These are phyloP conservation scores for Podospora comata DNA, from an alignment of 495 filamentous ascomycete genomes.

Conservation along the genomic window DNA sequence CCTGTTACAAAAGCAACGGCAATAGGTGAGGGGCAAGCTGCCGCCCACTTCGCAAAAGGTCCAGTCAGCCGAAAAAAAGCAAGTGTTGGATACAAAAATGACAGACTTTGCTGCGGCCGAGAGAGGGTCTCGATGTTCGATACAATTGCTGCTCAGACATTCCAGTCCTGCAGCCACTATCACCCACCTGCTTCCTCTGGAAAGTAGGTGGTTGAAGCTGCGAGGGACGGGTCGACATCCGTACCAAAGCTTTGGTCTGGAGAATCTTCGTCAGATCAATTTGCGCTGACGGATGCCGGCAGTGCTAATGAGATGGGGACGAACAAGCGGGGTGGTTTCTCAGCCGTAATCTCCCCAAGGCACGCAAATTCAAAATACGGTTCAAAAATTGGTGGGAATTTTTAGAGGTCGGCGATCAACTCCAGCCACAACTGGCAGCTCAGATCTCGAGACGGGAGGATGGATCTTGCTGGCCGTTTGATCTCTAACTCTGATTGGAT, in stretches of 20 bases:
- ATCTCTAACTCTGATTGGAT: not conserved
- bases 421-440: conserved; percentile 5
- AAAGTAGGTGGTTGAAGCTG: not conserved
- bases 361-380: not conserved
- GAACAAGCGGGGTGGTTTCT: not conserved
- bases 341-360: not conserved
- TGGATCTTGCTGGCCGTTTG: not conserved
- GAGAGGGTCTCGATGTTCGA: not conserved
- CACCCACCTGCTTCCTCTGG: not conserved
- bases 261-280: not conserved
- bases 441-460: not conserved
- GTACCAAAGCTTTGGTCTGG: not conserved
- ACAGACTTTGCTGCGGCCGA: not conserved
- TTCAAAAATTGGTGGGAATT: not conserved
- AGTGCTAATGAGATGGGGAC: not conserved
- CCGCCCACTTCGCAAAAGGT: not conserved
- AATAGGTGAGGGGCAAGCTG: not conserved
- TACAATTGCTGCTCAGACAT: not conserved
- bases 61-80: conserved; percentile 3
- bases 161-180: conserved; percentile 11
- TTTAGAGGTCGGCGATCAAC: conserved; percentile 9
- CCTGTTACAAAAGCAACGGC: not conserved
- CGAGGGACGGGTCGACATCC: not conserved
- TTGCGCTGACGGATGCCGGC: not conserved
- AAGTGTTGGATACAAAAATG: not conserved